These are phyloP conservation scores for Persicaria maculosa DNA, from an alignment of 148 eudicot species.

Conservation along the genomic window DNA sequence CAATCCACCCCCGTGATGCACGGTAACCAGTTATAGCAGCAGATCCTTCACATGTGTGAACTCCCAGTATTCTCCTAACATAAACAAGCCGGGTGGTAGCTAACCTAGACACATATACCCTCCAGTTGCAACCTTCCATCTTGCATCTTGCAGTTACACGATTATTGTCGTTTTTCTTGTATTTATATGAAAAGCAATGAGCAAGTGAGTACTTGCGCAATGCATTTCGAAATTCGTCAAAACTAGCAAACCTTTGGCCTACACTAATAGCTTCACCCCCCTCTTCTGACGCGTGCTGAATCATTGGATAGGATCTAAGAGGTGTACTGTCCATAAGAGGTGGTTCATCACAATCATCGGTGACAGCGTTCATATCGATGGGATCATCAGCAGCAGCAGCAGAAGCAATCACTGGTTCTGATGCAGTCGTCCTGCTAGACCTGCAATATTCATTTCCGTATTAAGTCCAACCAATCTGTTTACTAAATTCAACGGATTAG, in stretches of 20 bases:
- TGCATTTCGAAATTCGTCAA: constrained; percentile 40
- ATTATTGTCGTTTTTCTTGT: constrained; percentile 39
- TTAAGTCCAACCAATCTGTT: background rate
- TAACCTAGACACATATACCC: constrained; percentile 41
- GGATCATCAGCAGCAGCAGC: constrained; percentile 16
- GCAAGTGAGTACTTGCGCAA: constrained; percentile 43
- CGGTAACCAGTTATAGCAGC: constrained; percentile 27
- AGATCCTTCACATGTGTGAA: constrained; percentile 41
- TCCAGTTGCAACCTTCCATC: constrained; percentile 45
- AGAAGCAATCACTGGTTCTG: constrained; percentile 31
- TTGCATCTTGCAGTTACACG: constrained; percentile 46
- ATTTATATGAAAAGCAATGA: constrained; percentile 39
- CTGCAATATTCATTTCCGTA: constrained; percentile 22
- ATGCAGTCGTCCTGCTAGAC: constrained; percentile 54
- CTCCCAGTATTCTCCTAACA: constrained; percentile 34
- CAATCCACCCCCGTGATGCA: constrained; percentile 38
- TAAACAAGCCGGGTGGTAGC: constrained; percentile 37
- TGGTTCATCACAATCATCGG: background rate
- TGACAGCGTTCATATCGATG: constrained; percentile 5
- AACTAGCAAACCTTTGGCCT: constrained; percentile 41
- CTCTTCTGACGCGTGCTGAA: constrained; percentile 10
- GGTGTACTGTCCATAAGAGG: constrained; percentile 6
- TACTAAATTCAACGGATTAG: background rate
- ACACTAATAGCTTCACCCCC: constrained; percentile 44
- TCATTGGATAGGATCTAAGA: constrained; percentile 9